Evolutionary conservation across 2,329 filamentous ascomycete species (phyloP).

Genomic region (Xylariaceae sp.): DNA sequence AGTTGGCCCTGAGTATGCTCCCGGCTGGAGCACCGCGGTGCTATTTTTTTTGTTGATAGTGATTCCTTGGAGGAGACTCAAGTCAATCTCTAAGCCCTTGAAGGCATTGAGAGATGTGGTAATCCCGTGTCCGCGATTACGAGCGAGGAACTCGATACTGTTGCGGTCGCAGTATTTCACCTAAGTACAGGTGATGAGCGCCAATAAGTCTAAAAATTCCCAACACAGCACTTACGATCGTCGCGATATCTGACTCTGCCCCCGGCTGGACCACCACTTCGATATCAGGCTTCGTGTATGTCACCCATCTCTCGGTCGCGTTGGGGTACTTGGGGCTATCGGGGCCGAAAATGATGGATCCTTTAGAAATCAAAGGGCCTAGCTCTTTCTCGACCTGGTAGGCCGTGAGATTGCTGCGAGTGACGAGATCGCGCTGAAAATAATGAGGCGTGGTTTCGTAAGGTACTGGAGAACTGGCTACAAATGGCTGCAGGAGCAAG

Average conservation of each 20-base stretch:
- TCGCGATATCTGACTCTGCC: not conserved
- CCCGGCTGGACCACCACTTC: not conserved
- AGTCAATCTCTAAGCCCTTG: slow-evolving; percentile 26
- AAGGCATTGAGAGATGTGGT: slow-evolving; percentile 19
- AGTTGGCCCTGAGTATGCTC: slow-evolving; percentile 8
- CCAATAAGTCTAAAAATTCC: too few relatives aligned
- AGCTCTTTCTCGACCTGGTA: not conserved
- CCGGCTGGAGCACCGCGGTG: slow-evolving; percentile 7
- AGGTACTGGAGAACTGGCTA: not conserved
- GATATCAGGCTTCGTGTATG: not conserved
- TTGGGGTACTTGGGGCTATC: not conserved
- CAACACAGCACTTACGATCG: not conserved
- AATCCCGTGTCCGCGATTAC: slow-evolving; percentile 24
- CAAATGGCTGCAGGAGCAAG: not conserved
- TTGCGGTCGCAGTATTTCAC: slow-evolving; percentile 25
- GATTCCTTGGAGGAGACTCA: slow-evolving; percentile 20
- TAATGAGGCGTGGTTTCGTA: not conserved
- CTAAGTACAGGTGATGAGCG: slow-evolving; percentile 2
- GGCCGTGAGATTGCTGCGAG: not conserved
- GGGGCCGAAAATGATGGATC: not conserved
- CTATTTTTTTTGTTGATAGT: not conserved
- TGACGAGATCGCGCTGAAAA: not conserved
- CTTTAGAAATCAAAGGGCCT: not conserved
- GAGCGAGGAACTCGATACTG: slow-evolving; percentile 22
- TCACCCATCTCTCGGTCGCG: not conserved